A percentile compares a stretch with the other conserved stretches of the same genome.
Evolutionary conservation across 179 eudicot genomes (phyloP).

Genomic region (Sideroxylon spinosum): DNA sequence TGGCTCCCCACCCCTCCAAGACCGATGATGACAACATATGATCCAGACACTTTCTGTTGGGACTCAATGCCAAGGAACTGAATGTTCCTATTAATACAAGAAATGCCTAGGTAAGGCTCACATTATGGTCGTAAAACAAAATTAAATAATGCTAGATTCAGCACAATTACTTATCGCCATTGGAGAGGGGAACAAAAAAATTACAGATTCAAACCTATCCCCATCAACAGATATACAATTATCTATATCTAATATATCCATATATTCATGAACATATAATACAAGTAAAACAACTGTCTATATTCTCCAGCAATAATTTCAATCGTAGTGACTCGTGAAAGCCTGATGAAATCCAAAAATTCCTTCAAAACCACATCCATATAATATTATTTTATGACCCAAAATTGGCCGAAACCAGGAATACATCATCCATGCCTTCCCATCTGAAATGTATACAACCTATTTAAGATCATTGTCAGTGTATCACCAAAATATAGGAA

Average conservation of each 20-base stretch:
- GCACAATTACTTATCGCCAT: neutral
- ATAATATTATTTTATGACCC: too few relatives aligned
- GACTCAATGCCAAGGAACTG: constrained; percentile 88
- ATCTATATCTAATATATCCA: neutral
- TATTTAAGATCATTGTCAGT: too few relatives aligned
- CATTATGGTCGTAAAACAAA: constrained; percentile 7
- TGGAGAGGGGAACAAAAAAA: neutral
- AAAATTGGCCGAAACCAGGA: too few relatives aligned
- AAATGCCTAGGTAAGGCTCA: neutral
- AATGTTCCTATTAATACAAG: constrained; percentile 56
- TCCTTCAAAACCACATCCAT: too few relatives aligned
- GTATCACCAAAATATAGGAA: too few relatives aligned
- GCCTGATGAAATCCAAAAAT: too few relatives aligned
- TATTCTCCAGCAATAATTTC: constrained; percentile 1
- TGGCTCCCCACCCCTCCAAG: constrained; percentile 99
- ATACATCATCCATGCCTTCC: too few relatives aligned
- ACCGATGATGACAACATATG: constrained; percentile 91
- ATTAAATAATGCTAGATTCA: constrained; percentile 10
- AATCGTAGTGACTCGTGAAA: neutral
- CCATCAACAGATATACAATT: neutral
- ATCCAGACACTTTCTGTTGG: constrained; percentile 68
- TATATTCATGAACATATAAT: neutral
- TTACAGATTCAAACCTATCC: neutral
- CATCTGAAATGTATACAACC: too few relatives aligned
- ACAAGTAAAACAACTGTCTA: neutral